Conservation (phyloP, 2,329 filamentous ascomycete genomes). For the Phialocephala sp. region DNA sequence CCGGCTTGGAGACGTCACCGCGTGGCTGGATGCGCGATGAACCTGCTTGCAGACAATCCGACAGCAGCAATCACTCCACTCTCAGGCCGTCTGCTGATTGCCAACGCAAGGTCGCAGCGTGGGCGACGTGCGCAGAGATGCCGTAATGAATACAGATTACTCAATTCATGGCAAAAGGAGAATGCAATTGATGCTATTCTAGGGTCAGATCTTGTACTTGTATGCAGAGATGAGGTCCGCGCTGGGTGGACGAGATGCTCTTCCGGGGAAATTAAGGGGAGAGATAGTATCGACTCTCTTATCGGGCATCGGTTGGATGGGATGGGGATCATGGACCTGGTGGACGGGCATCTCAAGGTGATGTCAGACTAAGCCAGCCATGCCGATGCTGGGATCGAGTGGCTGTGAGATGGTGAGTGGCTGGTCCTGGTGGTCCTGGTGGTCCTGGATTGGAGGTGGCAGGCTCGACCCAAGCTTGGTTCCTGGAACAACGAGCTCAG, state of each 20-base stretch:
- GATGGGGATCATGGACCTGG: background rate
- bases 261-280: slow-evolving; percentile 8
- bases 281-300: background rate
- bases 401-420: background rate
- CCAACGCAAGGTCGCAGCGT: slow-evolving; percentile 8
- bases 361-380: slow-evolving; percentile 2
- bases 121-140: background rate
- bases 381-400: background rate
- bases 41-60: background rate
- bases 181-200: background rate
- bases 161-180: background rate
- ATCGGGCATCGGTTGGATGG: background rate
- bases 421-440: background rate
- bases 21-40: background rate
- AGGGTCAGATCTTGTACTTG: background rate
- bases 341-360: background rate
- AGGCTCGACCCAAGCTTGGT: background rate
- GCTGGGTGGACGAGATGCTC: background rate
- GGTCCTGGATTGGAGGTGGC: background rate
- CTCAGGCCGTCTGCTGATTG: background rate
- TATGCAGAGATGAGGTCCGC: background rate
- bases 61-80: slow-evolving; percentile 11
- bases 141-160: background rate
- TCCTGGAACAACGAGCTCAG: background rate
- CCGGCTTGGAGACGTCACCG: slow-evolving; percentile 8